A percentile compares a stretch with the other conserved stretches of the same genome.
These are phyloP conservation scores for Escallonia herrerae DNA, from an alignment of 129 eudicot species.

Conservation along the genomic window DNA sequence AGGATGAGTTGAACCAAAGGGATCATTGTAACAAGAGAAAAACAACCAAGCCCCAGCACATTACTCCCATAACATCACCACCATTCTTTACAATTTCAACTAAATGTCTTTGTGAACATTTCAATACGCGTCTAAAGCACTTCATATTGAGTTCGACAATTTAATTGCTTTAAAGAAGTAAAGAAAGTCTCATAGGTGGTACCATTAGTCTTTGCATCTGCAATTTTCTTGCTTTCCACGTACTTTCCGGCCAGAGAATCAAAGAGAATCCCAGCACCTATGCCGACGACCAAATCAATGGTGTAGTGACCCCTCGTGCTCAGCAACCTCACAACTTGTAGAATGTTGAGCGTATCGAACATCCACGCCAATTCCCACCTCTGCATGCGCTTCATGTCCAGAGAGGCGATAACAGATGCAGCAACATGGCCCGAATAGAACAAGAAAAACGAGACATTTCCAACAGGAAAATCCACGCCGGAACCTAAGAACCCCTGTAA, in stretches of 20 bases:
- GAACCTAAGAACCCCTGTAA: conserved; percentile 90
- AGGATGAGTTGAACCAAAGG: no score
- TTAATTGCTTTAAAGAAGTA: background rate
- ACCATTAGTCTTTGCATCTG: background rate
- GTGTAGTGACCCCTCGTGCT: conserved; percentile 95
- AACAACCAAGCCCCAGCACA: background rate
- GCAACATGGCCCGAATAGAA: conserved; percentile 97
- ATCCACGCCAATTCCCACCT: conserved; percentile 60
- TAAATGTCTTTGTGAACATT: background rate
- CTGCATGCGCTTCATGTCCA: conserved; percentile 85
- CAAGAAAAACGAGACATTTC: conserved; percentile 91
- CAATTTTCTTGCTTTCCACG: conserved; percentile 16
- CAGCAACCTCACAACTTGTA: conserved; percentile 65
- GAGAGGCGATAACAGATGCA: conserved; percentile 82
- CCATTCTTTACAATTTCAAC: background rate
- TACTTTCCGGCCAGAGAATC: conserved; percentile 80
- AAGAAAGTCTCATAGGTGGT: background rate
- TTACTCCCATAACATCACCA: background rate
- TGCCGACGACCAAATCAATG: conserved; percentile 83
- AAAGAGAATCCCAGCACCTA: conserved; percentile 87
- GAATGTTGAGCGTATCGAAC: conserved; percentile 58
- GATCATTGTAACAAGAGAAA: background rate
- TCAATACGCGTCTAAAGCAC: conserved; percentile 1
- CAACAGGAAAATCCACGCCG: conserved; percentile 94
- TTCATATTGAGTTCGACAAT: background rate